Conservation (phyloP, 176 grass and related monocot species). For the Aegilops speltoides region DNA sequence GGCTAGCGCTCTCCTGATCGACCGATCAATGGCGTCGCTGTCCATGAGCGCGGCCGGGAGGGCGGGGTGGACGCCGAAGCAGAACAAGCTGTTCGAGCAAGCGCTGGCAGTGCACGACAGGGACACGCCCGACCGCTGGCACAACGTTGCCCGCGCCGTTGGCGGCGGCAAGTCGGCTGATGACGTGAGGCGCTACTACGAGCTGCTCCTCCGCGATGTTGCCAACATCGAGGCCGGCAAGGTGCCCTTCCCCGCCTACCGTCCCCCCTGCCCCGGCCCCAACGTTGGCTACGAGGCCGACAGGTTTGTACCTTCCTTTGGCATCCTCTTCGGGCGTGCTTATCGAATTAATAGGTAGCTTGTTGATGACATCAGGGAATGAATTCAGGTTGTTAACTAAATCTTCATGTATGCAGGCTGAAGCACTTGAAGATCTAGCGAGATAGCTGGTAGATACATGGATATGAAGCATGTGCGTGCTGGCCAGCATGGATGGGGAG, state of each 20-base stretch:
- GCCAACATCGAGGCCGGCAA: slow-evolving; percentile 64
- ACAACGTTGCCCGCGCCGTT: slow-evolving; percentile 66
- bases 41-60: slow-evolving; percentile 34
- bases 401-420: slow-evolving; percentile 35
- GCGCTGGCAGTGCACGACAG: slow-evolving; percentile 69
- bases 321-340: neutral
- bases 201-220: slow-evolving; percentile 58
- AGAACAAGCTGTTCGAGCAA: slow-evolving; percentile 87
- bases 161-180: slow-evolving; percentile 71
- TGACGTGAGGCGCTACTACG: slow-evolving; percentile 63
- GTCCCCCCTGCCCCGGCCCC: neutral
- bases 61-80: slow-evolving; percentile 50
- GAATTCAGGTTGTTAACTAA: neutral
- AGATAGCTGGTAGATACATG: neutral
- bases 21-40: slow-evolving; percentile 34
- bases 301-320: slow-evolving; percentile 28
- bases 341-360: neutral
- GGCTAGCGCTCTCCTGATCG: neutral
- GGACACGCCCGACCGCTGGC: slow-evolving; percentile 74
- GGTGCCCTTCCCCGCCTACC: slow-evolving; percentile 62
- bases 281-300: slow-evolving; percentile 37
- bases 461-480: neutral
- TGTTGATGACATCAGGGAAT: neutral
- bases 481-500: too few relatives aligned
- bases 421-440: slow-evolving; percentile 56